Evolutionary conservation across 2,329 filamentous ascomycete genomes (phyloP).

Genomic region (Stagonosporopsis tanaceti): DNA sequence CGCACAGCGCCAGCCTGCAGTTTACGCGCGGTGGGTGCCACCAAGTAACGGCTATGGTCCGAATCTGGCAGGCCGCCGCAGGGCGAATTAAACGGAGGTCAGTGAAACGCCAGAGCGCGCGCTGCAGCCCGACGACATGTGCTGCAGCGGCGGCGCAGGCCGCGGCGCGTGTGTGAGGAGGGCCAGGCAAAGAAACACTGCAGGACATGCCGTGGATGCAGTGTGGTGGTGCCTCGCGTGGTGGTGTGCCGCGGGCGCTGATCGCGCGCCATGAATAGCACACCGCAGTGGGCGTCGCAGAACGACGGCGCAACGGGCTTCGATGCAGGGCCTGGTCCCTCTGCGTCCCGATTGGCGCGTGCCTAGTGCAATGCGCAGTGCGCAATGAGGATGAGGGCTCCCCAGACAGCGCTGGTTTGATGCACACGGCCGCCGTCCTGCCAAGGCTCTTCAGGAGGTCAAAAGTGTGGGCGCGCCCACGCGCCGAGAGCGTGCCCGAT

Average conservation of each 20-base stretch:
- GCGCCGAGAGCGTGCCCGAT: conserved; percentile 14
- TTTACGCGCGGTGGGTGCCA: conserved; percentile 29
- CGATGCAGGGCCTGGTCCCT: conserved; percentile 31
- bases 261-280: no score
- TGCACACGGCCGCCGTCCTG: conserved; percentile 22
- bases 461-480: conserved; percentile 26
- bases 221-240: no score
- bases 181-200: no score
- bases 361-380: conserved; percentile 15
- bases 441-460: conserved; percentile 38
- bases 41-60: conserved; percentile 25
- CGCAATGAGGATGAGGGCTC: conserved; percentile 13
- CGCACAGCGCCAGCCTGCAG: conserved; percentile 24
- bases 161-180: no score
- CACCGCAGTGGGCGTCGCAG: no score
- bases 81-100: conserved; percentile 19
- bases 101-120: conserved; percentile 25
- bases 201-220: no score
- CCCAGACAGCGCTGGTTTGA: conserved; percentile 34
- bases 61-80: conserved; percentile 29
- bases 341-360: conserved; percentile 29
- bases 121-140: not conserved
- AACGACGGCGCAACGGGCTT: conserved; percentile 27
- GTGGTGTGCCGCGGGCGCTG: no score
- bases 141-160: no score